Evolutionary conservation across 495 filamentous ascomycete genomes (phyloP).

Genomic region (Staphylotrichum longicolle): DNA sequence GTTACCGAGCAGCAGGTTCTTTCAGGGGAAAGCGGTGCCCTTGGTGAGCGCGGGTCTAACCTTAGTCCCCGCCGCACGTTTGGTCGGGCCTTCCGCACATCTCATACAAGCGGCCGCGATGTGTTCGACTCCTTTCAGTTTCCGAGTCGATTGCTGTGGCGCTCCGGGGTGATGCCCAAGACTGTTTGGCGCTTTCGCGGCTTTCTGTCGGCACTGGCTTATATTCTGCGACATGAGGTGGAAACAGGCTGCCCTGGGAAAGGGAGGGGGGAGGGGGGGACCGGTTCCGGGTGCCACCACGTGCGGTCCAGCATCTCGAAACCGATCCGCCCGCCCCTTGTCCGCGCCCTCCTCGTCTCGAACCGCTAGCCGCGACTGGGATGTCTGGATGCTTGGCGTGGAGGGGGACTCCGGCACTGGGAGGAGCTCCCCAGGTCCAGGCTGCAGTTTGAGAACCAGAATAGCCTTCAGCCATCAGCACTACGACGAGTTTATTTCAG

Average conservation of each 20-base stretch:
- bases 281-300: conserved; percentile 11
- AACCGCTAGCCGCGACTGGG: neutral
- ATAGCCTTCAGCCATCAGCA: conserved; percentile 12
- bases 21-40: neutral
- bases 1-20: neutral
- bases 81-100: neutral
- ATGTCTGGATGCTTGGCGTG: conserved; percentile 13
- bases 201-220: conserved; percentile 1
- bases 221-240: neutral
- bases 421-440: neutral
- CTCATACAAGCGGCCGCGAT: conserved; percentile 2
- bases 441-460: conserved; percentile 14
- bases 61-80: conserved; percentile 7
- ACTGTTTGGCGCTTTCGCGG: neutral
- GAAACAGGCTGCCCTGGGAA: neutral
- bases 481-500: conserved; percentile 1
- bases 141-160: neutral
- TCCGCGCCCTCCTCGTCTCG: no score
- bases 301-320: conserved; percentile 18
- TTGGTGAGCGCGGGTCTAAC: conserved; percentile 6
- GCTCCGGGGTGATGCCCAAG: neutral
- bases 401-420: neutral
- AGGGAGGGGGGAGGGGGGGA: neutral
- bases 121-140: conserved; percentile 15
- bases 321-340: conserved; percentile 3